phyloP scores from a whole-genome alignment of 768 basidiomycete genomes.

The Leccinum broughii region DNA sequence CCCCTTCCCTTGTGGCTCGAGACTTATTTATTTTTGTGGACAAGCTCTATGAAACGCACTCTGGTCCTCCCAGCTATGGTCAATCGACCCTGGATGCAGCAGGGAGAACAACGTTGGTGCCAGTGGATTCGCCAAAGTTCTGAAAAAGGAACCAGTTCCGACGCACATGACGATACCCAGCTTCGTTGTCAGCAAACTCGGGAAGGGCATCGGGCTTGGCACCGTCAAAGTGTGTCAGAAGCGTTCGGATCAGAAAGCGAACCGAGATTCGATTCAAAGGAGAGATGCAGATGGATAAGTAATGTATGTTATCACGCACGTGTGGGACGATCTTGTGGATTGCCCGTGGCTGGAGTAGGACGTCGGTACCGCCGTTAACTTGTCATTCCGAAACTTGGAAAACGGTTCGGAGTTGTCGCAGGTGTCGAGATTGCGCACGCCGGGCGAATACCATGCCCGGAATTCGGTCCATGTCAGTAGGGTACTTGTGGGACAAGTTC shows the following conservation, averaged over 20 bases:
- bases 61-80: slow-evolving; percentile 18
- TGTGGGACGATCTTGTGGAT: slow-evolving; percentile 39
- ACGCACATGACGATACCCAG: slow-evolving; percentile 37
- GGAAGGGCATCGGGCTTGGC: slow-evolving; percentile 35
- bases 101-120: not conserved
- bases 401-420: slow-evolving; percentile 40
- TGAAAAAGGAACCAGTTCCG: not conserved
- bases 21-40: slow-evolving; percentile 7
- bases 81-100: slow-evolving; percentile 16
- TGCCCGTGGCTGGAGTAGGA: slow-evolving; percentile 25
- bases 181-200: slow-evolving; percentile 34
- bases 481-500: slow-evolving; percentile 13
- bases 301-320: slow-evolving; percentile 32
- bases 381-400: slow-evolving; percentile 29
- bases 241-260: too few relatives aligned
- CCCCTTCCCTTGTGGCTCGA: not conserved
- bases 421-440: slow-evolving; percentile 12
- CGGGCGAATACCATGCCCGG: slow-evolving; percentile 4
- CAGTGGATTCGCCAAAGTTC: not conserved
- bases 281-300: too few relatives aligned
- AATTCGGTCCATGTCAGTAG: not conserved
- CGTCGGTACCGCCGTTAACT: slow-evolving; percentile 18
- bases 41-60: slow-evolving; percentile 30
- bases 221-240: slow-evolving; percentile 8
- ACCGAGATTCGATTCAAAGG: too few relatives aligned